Evolutionary conservation across 2,329 filamentous ascomycete species (phyloP).

Genomic region (Microdochium trichocladiopsis): DNA sequence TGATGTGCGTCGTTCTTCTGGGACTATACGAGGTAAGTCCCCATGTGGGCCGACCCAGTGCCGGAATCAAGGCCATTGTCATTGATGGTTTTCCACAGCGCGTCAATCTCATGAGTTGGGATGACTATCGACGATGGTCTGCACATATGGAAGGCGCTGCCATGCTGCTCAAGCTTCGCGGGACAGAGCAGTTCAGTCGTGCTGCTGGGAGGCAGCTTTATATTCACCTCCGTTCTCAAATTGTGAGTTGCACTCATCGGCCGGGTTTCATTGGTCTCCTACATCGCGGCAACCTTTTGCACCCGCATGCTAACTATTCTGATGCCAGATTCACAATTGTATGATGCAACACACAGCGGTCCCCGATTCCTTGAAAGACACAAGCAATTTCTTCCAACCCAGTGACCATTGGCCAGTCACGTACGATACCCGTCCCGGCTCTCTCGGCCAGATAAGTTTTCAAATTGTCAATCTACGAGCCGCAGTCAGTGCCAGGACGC

Average conservation of each 20-base stretch:
- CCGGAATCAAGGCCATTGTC: neutral
- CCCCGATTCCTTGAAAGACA: neutral
- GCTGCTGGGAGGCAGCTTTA: neutral
- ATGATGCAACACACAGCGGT: neutral
- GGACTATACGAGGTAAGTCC: neutral
- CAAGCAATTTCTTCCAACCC: neutral
- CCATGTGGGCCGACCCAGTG: neutral
- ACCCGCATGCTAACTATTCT: neutral
- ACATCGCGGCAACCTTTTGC: neutral
- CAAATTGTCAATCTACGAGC: neutral
- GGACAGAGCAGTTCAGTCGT: neutral
- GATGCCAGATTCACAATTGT: neutral
- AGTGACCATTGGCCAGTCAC: neutral
- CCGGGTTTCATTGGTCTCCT: neutral
- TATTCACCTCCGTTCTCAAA: neutral
- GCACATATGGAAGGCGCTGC: neutral
- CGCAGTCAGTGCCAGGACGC: neutral
- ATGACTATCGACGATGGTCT: neutral
- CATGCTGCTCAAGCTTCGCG: neutral
- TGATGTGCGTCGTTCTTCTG: neutral
- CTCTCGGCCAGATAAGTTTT: neutral
- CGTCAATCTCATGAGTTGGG: neutral
- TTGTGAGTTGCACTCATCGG: too few relatives aligned
- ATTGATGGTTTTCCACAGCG: neutral
- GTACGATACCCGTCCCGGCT: neutral